These are phyloP conservation scores for Tricholoma flavovirens DNA, from an alignment of 768 basidiomycete species.

Conservation along the genomic window DNA sequence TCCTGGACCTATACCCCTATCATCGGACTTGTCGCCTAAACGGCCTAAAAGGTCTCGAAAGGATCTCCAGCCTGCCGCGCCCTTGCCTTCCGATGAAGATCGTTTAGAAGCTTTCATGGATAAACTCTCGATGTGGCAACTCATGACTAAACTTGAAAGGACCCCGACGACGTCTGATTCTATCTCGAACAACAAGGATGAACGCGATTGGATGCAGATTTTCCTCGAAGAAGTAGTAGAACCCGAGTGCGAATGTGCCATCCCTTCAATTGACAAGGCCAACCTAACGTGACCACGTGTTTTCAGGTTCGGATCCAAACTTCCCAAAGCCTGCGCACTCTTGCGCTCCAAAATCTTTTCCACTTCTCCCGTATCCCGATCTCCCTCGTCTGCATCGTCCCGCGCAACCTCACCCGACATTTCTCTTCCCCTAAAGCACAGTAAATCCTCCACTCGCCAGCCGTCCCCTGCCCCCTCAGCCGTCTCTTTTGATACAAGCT, in stretches of 20 bases:
- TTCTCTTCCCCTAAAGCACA: background rate
- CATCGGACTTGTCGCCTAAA: slow-evolving; percentile 34
- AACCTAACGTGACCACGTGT: background rate
- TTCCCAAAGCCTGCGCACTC: slow-evolving; percentile 51
- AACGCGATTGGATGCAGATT: slow-evolving; percentile 68
- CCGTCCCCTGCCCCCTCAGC: slow-evolving; percentile 19
- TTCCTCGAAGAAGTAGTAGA: slow-evolving; percentile 69
- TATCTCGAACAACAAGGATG: slow-evolving; percentile 16
- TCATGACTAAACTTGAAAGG: slow-evolving; percentile 37
- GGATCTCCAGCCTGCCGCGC: slow-evolving; percentile 14
- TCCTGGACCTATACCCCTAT: slow-evolving; percentile 48
- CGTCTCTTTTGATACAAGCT: slow-evolving; percentile 7
- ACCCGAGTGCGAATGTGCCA: slow-evolving; percentile 39
- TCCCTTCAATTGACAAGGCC: background rate
- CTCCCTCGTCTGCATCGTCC: slow-evolving; percentile 18
- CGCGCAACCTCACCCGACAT: slow-evolving; percentile 26
- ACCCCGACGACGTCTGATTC: slow-evolving; percentile 11
- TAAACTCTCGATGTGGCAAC: slow-evolving; percentile 74
- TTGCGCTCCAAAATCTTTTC: slow-evolving; percentile 66
- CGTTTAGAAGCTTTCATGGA: slow-evolving; percentile 72
- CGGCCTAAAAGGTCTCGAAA: slow-evolving; percentile 24
- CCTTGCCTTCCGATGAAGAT: slow-evolving; percentile 36
- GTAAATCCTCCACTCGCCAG: slow-evolving; percentile 5
- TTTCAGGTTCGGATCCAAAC: slow-evolving; percentile 46
- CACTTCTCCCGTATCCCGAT: slow-evolving; percentile 44